Conservation (phyloP, 495 filamentous ascomycete genomes). For the Darksidea phi region DNA sequence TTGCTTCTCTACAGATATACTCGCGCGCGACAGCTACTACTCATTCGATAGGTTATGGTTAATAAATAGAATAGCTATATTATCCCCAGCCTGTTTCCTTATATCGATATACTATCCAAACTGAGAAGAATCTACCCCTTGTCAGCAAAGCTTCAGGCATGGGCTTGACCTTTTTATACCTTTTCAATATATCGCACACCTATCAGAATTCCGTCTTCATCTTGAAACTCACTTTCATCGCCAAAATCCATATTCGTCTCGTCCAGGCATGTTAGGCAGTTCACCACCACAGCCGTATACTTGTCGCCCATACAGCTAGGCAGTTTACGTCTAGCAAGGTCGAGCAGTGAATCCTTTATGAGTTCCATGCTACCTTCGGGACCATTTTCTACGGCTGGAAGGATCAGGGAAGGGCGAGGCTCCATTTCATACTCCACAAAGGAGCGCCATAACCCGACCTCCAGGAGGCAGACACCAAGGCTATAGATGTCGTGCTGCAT, state of each 20-base stretch:
- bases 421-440: constrained; percentile 41
- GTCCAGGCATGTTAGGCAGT: constrained; percentile 59
- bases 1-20: no score
- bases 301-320: constrained; percentile 51
- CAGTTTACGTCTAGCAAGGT: constrained; percentile 45
- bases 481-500: constrained; percentile 70
- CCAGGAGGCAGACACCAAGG: constrained; percentile 60
- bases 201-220: no score
- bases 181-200: no score
- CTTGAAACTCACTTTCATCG: constrained; percentile 47
- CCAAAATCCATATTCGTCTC: constrained; percentile 50
- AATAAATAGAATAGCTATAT: constrained; percentile 33
- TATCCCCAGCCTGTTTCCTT: no score
- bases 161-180: no score
- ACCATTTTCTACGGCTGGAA: not conserved
- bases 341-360: constrained; percentile 48
- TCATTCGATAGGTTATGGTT: no score
- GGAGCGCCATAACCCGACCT: constrained; percentile 60
- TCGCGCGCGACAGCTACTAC: no score
- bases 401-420: not conserved
- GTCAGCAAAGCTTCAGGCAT: no score
- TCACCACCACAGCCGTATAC: constrained; percentile 52
- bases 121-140: no score
- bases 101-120: no score
- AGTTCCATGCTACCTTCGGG: not conserved